Percentiles rank a stretch among this genome's conserved stretches.
phyloP scores from a whole-genome alignment of 306 rosid genomes.

The Phaseolus lunatus region DNA sequence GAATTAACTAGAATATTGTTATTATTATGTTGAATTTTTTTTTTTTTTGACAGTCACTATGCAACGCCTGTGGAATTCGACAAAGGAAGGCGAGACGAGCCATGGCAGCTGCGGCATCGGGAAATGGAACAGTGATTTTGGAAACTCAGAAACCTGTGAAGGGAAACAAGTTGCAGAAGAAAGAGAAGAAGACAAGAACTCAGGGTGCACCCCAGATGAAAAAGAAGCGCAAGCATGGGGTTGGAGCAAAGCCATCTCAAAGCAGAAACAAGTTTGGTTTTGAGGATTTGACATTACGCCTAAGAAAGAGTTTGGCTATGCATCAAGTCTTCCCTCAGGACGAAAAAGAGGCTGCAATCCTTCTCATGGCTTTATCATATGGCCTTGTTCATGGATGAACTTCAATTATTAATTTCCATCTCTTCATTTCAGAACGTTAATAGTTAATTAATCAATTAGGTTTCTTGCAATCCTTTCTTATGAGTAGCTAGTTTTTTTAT shows the following conservation, averaged over 20 bases:
- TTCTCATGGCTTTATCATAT: constrained; percentile 92
- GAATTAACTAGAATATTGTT: neutral
- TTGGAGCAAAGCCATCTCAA: constrained; percentile 38
- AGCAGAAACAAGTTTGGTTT: constrained; percentile 57
- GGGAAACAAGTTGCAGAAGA: constrained; percentile 44
- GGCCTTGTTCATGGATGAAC: constrained; percentile 86
- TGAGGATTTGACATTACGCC: constrained; percentile 67
- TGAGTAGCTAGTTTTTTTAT: constrained; percentile 33
- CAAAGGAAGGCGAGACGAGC: constrained; percentile 97
- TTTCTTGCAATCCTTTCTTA: constrained; percentile 31
- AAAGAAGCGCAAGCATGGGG: constrained; percentile 42
- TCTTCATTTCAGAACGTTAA: constrained; percentile 6
- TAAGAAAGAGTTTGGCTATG: constrained; percentile 62
- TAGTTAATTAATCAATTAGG: constrained; percentile 13
- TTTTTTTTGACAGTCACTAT: constrained; percentile 65
- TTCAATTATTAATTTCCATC: neutral
- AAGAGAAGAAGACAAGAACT: constrained; percentile 46
- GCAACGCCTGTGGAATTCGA: constrained; percentile 97
- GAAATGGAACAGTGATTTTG: constrained; percentile 50
- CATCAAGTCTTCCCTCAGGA: constrained; percentile 93
- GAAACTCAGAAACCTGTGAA: constrained; percentile 45
- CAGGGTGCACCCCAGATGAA: constrained; percentile 29
- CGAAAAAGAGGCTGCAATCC: constrained; percentile 93
- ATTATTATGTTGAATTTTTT: neutral
- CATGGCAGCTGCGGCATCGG: constrained; percentile 70